phyloP scores from a whole-genome alignment of 2,329 filamentous ascomycete species.

The Xylariaceae sp. region DNA sequence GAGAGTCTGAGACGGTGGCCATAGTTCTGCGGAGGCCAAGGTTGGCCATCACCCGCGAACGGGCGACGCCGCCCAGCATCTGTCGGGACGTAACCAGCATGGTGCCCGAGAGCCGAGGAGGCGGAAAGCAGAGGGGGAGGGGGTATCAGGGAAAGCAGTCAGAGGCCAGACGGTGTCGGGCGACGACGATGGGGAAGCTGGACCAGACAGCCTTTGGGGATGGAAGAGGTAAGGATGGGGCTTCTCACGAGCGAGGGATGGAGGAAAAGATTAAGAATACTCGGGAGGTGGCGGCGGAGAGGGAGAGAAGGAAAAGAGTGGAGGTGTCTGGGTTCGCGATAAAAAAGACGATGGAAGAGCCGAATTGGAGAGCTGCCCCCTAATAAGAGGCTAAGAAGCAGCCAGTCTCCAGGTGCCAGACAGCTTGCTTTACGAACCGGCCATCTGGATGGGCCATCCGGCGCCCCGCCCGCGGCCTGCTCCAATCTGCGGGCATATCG shows the following conservation, averaged over 20 bases:
- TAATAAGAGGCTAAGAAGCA: no score
- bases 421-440: no score
- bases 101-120: slow-evolving; percentile 30
- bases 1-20: slow-evolving; percentile 78
- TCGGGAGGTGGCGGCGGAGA: slow-evolving; percentile 6
- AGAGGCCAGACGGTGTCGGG: slow-evolving; percentile 4
- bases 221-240: slow-evolving; percentile 17
- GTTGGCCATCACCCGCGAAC: slow-evolving; percentile 47
- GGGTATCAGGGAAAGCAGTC: slow-evolving; percentile 5
- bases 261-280: slow-evolving; percentile 6
- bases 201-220: slow-evolving; percentile 25
- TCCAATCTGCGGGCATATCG: background rate
- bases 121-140: slow-evolving; percentile 5
- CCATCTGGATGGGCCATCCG: no score
- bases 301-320: slow-evolving; percentile 26
- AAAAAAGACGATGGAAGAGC: slow-evolving; percentile 21
- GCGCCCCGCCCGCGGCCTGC: no score
- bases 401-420: no score
- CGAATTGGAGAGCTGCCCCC: slow-evolving; percentile 12
- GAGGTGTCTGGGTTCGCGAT: slow-evolving; percentile 28
- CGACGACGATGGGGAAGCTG: slow-evolving; percentile 22
- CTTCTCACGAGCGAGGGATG: slow-evolving; percentile 8
- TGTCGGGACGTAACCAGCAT: slow-evolving; percentile 64
- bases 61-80: slow-evolving; percentile 58
- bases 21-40: slow-evolving; percentile 59